These are phyloP conservation scores for button mushroom (Agaricus bisporus) DNA, from an alignment of 768 basidiomycete species.

Conservation along the genomic window DNA sequence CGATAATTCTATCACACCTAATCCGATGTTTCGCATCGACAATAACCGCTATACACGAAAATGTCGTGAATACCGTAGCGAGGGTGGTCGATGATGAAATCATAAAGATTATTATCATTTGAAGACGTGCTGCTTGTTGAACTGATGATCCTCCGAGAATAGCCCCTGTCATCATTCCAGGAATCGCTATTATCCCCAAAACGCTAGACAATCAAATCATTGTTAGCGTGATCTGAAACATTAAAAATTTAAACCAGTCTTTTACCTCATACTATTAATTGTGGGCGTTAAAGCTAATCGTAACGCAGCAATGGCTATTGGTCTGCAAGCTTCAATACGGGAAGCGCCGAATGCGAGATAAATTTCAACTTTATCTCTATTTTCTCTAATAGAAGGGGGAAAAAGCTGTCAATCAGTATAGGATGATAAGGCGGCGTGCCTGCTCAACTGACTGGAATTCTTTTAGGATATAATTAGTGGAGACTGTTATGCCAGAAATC, in stretches of 20 bases:
- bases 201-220: conserved; percentile 39
- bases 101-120: conserved; percentile 96
- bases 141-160: conserved; percentile 83
- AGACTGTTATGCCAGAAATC: conserved; percentile 70
- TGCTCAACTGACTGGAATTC: conserved; percentile 56
- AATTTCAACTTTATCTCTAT: conserved; percentile 79
- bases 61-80: conserved; percentile 57
- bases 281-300: conserved; percentile 73
- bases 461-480: conserved; percentile 63
- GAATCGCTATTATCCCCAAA: conserved; percentile 72
- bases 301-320: conserved; percentile 74
- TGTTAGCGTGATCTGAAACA: neutral
- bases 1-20: conserved; percentile 55
- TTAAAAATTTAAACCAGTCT: conserved; percentile 5
- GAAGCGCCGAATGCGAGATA: conserved; percentile 85
- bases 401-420: neutral
- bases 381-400: conserved; percentile 45
- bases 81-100: conserved; percentile 74
- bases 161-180: conserved; percentile 91
- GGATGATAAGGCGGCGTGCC: neutral
- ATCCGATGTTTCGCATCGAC: conserved; percentile 67
- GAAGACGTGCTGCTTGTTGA: conserved; percentile 77
- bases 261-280: conserved; percentile 81
- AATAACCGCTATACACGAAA: conserved; percentile 52
- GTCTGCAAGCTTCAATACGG: conserved; percentile 76